A percentile compares a stretch with the other conserved stretches of the same genome.
These are phyloP conservation scores for Fusarium sp. DNA, from an alignment of 2,329 filamentous ascomycete genomes.

Conservation along the genomic window DNA sequence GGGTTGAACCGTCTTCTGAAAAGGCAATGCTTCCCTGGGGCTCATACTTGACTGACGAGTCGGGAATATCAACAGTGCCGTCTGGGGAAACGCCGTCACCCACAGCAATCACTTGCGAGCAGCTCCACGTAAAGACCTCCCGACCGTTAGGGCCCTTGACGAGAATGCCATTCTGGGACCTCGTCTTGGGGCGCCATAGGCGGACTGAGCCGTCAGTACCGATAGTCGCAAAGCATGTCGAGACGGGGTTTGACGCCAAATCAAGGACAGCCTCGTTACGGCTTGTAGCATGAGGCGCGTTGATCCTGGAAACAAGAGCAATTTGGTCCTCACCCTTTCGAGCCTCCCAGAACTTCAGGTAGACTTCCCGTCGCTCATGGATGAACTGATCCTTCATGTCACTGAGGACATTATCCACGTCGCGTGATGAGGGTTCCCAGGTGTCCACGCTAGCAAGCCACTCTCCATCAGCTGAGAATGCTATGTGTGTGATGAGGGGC, in stretches of 20 bases:
- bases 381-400: slow-evolving; percentile 57
- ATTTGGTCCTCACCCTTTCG: slow-evolving; percentile 68
- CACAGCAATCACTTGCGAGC: slow-evolving; percentile 68
- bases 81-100: slow-evolving; percentile 60
- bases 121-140: slow-evolving; percentile 79
- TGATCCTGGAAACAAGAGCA: slow-evolving; percentile 84
- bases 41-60: slow-evolving; percentile 43
- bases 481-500: slow-evolving; percentile 79
- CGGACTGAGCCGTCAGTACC: slow-evolving; percentile 83
- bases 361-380: slow-evolving; percentile 73
- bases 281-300: slow-evolving; percentile 78
- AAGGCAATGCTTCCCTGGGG: slow-evolving; percentile 77
- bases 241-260: slow-evolving; percentile 75
- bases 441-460: slow-evolving; percentile 95
- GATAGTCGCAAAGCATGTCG: slow-evolving; percentile 82
- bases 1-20: slow-evolving; percentile 84
- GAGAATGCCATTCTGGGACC: slow-evolving; percentile 74
- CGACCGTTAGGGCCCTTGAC: slow-evolving; percentile 67
- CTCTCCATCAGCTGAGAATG: slow-evolving; percentile 81
- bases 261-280: slow-evolving; percentile 73
- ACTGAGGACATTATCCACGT: slow-evolving; percentile 63
- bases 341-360: slow-evolving; percentile 90
- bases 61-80: slow-evolving; percentile 42
- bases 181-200: slow-evolving; percentile 81
- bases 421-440: slow-evolving; percentile 80